These are phyloP conservation scores for Cyclotella kingstonii DNA, from an alignment of 108 stramenopile species.

Conservation along the genomic window DNA sequence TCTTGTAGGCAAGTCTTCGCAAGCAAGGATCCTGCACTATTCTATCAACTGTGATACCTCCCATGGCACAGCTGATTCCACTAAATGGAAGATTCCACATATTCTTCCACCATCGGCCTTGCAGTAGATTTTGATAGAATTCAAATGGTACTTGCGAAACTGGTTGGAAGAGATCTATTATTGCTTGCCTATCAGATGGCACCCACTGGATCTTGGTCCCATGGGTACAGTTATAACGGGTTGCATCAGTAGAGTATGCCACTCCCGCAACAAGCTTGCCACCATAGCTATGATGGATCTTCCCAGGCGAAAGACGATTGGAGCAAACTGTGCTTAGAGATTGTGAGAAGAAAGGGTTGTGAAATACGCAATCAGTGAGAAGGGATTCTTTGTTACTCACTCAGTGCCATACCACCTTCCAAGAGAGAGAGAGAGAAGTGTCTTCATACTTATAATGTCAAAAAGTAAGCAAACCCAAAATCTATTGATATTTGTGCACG, in stretches of 20 bases:
- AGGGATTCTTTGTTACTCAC: not conserved
- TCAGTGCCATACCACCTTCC: slow-evolving; percentile 69
- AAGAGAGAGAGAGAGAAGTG: no score
- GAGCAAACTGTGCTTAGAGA: slow-evolving; percentile 46
- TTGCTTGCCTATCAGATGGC: slow-evolving; percentile 41
- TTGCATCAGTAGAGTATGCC: slow-evolving; percentile 41
- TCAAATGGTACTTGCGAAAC: slow-evolving; percentile 47
- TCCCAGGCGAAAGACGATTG: slow-evolving; percentile 65
- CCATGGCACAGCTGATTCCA: slow-evolving; percentile 85
- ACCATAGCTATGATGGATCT: slow-evolving; percentile 67
- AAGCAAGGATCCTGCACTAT: slow-evolving; percentile 75
- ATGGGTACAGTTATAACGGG: slow-evolving; percentile 14
- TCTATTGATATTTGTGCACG: not conserved
- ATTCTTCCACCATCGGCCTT: slow-evolving; percentile 81
- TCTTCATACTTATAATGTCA: no score
- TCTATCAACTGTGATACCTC: slow-evolving; percentile 82
- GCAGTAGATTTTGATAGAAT: slow-evolving; percentile 57
- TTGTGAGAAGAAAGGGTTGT: not conserved
- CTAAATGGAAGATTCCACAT: slow-evolving; percentile 89
- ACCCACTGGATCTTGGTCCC: slow-evolving; percentile 33
- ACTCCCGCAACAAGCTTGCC: slow-evolving; percentile 44
- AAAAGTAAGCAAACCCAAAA: no score
- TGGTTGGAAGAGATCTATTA: slow-evolving; percentile 56
- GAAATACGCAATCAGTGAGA: not conserved
- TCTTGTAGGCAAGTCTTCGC: no score